Evolutionary conservation across 2,329 filamentous ascomycete genomes (phyloP).

Genomic region (Paraphaeosphaeria sporulosa): DNA sequence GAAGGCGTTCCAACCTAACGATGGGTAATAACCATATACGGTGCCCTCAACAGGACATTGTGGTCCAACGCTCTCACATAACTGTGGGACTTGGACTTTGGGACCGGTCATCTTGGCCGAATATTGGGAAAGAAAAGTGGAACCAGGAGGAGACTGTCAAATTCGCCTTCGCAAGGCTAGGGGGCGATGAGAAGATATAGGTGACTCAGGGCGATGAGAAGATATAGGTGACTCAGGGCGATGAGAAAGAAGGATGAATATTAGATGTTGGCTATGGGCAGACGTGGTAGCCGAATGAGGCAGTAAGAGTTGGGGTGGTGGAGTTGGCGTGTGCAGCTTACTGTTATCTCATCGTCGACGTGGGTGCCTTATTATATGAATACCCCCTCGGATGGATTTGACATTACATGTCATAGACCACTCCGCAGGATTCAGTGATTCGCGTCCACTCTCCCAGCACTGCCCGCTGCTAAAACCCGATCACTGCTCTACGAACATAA

Average conservation of each 20-base stretch:
- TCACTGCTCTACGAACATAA: not conserved
- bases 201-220: not conserved
- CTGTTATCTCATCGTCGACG: not conserved
- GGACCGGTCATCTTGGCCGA: conserved; percentile 4
- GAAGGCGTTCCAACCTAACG: conserved; percentile 58
- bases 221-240: not conserved
- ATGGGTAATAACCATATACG: conserved; percentile 62
- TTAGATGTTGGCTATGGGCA: not conserved
- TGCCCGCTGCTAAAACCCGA: not conserved
- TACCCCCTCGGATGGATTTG: not conserved
- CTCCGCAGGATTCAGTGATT: not conserved
- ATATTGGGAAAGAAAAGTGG: not conserved
- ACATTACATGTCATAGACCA: conserved; percentile 4
- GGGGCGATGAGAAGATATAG: conserved; percentile 3
- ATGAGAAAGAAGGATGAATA: not conserved
- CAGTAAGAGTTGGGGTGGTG: not conserved
- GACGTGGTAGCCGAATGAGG: not conserved
- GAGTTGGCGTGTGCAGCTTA: conserved; percentile 9
- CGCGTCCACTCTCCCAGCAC: not conserved
- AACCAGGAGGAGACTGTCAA: not conserved
- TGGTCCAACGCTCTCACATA: conserved; percentile 23
- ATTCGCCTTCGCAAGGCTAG: not conserved
- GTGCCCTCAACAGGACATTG: conserved; percentile 56
- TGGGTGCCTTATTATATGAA: conserved; percentile 3
- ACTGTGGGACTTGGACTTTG: conserved; percentile 17